phyloP scores from a whole-genome alignment of 768 basidiomycete genomes.

The Mycena latifolia region DNA sequence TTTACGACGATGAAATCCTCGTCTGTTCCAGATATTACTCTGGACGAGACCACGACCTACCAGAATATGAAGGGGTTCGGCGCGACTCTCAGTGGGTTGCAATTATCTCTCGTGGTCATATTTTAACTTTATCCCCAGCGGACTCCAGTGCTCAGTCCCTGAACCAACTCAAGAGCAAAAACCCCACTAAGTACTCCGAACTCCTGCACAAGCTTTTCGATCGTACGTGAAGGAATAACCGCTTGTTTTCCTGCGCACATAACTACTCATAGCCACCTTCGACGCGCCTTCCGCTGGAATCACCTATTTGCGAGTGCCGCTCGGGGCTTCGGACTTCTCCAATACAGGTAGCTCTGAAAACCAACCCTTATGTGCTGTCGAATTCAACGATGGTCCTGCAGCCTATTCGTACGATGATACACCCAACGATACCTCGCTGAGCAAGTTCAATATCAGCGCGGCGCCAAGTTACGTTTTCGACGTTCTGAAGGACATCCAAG shows the following conservation, averaged over 20 bases:
- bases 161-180: slow-evolving; percentile 59
- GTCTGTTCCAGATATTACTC: slow-evolving; percentile 53
- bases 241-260: no score
- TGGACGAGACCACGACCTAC: slow-evolving; percentile 53
- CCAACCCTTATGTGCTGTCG: background rate
- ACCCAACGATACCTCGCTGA: slow-evolving; percentile 43
- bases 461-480: slow-evolving; percentile 49
- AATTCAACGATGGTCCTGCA: slow-evolving; percentile 1
- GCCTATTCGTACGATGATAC: slow-evolving; percentile 48
- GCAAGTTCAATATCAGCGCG: slow-evolving; percentile 42
- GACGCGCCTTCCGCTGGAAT: slow-evolving; percentile 45
- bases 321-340: slow-evolving; percentile 51
- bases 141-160: slow-evolving; percentile 64
- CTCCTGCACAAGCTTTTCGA: slow-evolving; percentile 46
- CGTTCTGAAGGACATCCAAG: slow-evolving; percentile 44
- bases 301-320: slow-evolving; percentile 45
- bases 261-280: slow-evolving; percentile 24
- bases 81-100: slow-evolving; percentile 57
- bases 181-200: slow-evolving; percentile 42
- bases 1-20: background rate
- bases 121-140: slow-evolving; percentile 45
- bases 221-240: slow-evolving; percentile 34
- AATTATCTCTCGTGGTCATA: background rate
- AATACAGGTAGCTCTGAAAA: background rate
- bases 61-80: slow-evolving; percentile 64